Percentiles rank a stretch among this genome's conserved stretches.
These are phyloP conservation scores for Pythium pyrilobum DNA, from an alignment of 352 stramenopile genomes.

Conservation along the genomic window DNA sequence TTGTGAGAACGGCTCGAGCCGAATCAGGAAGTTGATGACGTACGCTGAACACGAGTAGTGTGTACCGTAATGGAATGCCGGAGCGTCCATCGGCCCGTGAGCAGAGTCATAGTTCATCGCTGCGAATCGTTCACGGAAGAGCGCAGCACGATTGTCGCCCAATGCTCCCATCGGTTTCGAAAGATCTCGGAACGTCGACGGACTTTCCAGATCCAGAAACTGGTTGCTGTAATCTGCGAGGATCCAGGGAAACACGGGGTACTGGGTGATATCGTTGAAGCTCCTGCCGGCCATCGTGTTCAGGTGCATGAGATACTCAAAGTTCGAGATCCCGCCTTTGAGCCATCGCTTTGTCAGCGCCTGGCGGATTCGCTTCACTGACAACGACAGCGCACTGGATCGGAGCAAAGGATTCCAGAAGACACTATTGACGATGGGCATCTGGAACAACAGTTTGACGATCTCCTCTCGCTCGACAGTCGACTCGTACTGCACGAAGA, in stretches of 20 bases:
- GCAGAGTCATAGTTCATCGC: constrained; percentile 49
- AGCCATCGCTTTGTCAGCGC: constrained; percentile 67
- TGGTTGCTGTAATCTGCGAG: constrained; percentile 86
- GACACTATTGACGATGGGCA: constrained; percentile 77
- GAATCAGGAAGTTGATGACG: constrained; percentile 96
- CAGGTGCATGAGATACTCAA: constrained; percentile 96
- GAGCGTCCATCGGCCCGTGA: constrained; percentile 45
- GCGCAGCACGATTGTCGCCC: constrained; percentile 61
- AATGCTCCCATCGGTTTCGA: constrained; percentile 94
- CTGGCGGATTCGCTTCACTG: constrained; percentile 63
- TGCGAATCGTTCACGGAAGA: constrained; percentile 85
- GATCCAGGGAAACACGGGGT: constrained; percentile 96
- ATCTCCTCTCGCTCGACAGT: constrained; percentile 50
- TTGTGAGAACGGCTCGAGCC: constrained; percentile 86
- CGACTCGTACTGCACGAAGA: constrained; percentile 69
- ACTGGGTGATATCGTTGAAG: constrained; percentile 99
- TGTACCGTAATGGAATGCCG: constrained; percentile 96
- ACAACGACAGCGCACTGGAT: constrained; percentile 52
- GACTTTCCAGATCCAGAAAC: constrained; percentile 82
- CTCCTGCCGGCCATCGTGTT: constrained; percentile 94
- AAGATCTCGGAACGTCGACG: constrained; percentile 88
- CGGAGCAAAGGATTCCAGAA: constrained; percentile 74
- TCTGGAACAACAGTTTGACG: constrained; percentile 66
- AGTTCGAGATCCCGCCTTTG: constrained; percentile 74
- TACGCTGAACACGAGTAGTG: constrained; percentile 97